Evolutionary conservation across 2,329 filamentous ascomycete genomes (phyloP).

Genomic region (Arthrobotrys iridis): DNA sequence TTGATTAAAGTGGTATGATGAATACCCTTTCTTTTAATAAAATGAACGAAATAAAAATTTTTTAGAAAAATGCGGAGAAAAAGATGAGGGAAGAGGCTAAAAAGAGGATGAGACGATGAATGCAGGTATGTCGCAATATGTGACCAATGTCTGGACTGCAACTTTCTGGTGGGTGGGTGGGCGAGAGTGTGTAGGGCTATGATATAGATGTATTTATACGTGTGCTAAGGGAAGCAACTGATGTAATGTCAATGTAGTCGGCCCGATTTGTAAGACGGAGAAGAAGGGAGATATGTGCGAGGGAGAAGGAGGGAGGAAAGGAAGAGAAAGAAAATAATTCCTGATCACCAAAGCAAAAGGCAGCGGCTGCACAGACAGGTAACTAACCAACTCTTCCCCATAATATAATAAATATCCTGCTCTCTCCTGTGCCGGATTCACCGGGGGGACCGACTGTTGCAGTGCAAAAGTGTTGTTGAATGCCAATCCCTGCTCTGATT

Average conservation of each 20-base stretch:
- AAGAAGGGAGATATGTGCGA: neutral
- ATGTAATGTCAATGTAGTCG: neutral
- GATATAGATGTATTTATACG: slow-evolving; percentile 4
- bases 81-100: slow-evolving; percentile 22
- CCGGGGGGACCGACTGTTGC: slow-evolving; percentile 20
- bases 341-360: slow-evolving; percentile 43
- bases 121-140: slow-evolving; percentile 50
- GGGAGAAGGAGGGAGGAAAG: slow-evolving; percentile 5
- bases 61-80: slow-evolving; percentile 10
- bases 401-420: slow-evolving; percentile 1
- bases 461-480: slow-evolving; percentile 39
- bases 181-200: neutral
- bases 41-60: neutral
- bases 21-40: neutral
- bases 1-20: neutral
- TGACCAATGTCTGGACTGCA: neutral
- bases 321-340: slow-evolving; percentile 1
- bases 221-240: neutral
- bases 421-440: slow-evolving; percentile 30
- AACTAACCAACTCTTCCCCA: slow-evolving; percentile 3
- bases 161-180: neutral
- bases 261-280: neutral
- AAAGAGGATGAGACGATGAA: slow-evolving; percentile 14
- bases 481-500: slow-evolving; percentile 34
- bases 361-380: slow-evolving; percentile 9